Evolutionary conservation across 1,284 basidiomycete genomes (phyloP), one percentile per base, ranked within the genome.

Genomic region (Trichosporon ovoides): DNA sequence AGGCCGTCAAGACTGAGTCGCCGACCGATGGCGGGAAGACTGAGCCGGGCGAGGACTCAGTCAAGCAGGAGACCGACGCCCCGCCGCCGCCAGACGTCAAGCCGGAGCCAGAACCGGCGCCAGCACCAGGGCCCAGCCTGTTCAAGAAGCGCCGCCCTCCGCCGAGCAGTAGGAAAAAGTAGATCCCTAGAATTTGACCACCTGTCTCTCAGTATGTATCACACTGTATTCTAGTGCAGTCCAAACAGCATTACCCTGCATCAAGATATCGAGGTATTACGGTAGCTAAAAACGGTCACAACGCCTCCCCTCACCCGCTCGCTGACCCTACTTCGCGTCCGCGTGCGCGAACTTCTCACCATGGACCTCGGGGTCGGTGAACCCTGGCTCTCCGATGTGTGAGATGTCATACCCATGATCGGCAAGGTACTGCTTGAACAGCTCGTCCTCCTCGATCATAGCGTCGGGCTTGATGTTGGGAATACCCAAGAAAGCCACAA

Each of bases 341-440:
- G n/a, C n/a, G n/a, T n/a, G n/a, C n/a, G n/a, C n/a, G n/a, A n/a
- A n/a, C n/a, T n/a, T n/a, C n/a, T n/a, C n/a, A n/a, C n/a, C n/a
- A n/a, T n/a, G n/a, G n/a, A n/a, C n/a, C n/a, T n/a, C n/a, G n/a
- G n/a, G n/a, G n/a, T n/a, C n/a, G n/a, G n/a, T n/a, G n/a, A n/a
- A n/a, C n/a, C n/a, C n/a, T n/a, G n/a, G n/a, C n/a, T n/a, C n/a
- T n/a, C 59, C 59, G 46, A 60, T 53, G 34, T 37, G 19, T 3
- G 59, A 46, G n/a, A 63, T 50, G 53, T 66, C 65, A 68, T 84
- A 90, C 7, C 89, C 89, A 68, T 91, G 72, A n/a, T 77, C 81
- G 68, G 85, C 84, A 52, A 93, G 82, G 71, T 91, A 91, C 66
- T 81, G 81, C 60, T 88, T 87, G 83, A 93, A 93, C 83, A 58